Evolutionary conservation across 2,329 filamentous ascomycete species (phyloP).

Genomic region (Stagonosporopsis cucurbitacearum): DNA sequence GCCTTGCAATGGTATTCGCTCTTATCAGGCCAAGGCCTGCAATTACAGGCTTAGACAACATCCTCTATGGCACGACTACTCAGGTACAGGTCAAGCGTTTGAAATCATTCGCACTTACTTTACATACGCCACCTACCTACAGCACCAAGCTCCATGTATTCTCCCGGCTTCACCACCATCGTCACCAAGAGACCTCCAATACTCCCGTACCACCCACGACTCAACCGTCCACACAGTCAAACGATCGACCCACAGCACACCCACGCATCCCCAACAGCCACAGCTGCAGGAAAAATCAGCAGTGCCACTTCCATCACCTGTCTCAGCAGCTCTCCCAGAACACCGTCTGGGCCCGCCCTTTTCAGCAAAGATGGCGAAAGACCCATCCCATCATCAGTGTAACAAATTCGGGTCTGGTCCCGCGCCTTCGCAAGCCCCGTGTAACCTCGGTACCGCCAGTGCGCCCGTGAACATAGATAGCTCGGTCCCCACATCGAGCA

Average conservation of each 20-base stretch:
- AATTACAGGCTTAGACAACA: not conserved
- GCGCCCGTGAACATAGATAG: slow-evolving; percentile 4
- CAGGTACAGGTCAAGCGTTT: not conserved
- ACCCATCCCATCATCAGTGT: slow-evolving; percentile 9
- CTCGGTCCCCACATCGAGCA: not conserved
- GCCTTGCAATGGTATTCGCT: not conserved
- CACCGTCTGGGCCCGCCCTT: not conserved
- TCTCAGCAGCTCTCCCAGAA: slow-evolving; percentile 1
- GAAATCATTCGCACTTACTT: not conserved
- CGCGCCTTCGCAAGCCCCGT: not conserved
- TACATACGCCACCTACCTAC: not conserved
- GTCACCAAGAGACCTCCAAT: slow-evolving; percentile 1
- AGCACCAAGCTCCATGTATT: not conserved
- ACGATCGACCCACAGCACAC: not conserved
- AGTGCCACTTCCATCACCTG: slow-evolving; percentile 2
- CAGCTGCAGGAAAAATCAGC: not conserved
- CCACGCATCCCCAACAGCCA: not conserved
- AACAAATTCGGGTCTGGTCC: not conserved
- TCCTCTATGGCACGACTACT: not conserved
- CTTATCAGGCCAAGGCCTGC: not conserved
- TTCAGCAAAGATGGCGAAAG: not conserved
- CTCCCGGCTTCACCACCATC: not conserved
- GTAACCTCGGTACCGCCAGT: slow-evolving; percentile 11
- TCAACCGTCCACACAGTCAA: not conserved
- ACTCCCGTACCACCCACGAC: not conserved